phyloP scores from a whole-genome alignment of 768 basidiomycete genomes.

The Boletus sensibilis region DNA sequence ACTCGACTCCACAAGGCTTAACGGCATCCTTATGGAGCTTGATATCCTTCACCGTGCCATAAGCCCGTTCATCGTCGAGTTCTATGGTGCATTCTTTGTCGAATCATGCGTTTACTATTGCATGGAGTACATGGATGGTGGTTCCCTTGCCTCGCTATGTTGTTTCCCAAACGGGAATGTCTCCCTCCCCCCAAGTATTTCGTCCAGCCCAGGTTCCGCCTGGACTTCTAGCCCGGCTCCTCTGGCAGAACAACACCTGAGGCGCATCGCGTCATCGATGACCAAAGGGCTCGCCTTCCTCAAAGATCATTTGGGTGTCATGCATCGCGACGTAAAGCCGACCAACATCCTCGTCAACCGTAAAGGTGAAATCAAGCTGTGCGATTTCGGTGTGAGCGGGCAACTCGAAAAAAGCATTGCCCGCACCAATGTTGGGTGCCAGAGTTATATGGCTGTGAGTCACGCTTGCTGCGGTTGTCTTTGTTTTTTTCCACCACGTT shows the following conservation, averaged over 20 bases:
- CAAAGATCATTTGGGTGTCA: slow-evolving; percentile 91
- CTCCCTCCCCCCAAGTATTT: slow-evolving; percentile 34
- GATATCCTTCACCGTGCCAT: slow-evolving; percentile 95
- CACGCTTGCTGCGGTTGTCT: slow-evolving; percentile 1
- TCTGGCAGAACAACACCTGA: slow-evolving; percentile 75
- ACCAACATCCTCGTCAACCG: slow-evolving; percentile 90
- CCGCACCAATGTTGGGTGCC: slow-evolving; percentile 98
- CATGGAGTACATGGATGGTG: slow-evolving; percentile 99
- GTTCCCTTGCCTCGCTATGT: slow-evolving; percentile 78
- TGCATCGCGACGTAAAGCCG: slow-evolving; percentile 86
- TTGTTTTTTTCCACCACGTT: not conserved
- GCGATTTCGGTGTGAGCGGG: slow-evolving; percentile 98
- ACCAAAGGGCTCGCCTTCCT: slow-evolving; percentile 90
- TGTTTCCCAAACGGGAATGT: slow-evolving; percentile 47
- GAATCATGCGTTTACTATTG: slow-evolving; percentile 99
- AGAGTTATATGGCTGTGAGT: slow-evolving; percentile 96
- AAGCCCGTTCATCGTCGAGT: slow-evolving; percentile 92
- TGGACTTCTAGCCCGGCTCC: slow-evolving; percentile 37
- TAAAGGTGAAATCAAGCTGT: slow-evolving; percentile 89
- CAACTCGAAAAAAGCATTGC: slow-evolving; percentile 95
- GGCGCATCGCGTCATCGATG: slow-evolving; percentile 77
- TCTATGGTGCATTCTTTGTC: slow-evolving; percentile 99
- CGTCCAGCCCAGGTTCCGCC: slow-evolving; percentile 32
- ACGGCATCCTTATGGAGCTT: slow-evolving; percentile 97
- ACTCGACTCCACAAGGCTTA: slow-evolving; percentile 88